Base-by-base conservation (phyloP, 768 basidiomycete species). In the Termitomyces bulborhizus region DNA sequence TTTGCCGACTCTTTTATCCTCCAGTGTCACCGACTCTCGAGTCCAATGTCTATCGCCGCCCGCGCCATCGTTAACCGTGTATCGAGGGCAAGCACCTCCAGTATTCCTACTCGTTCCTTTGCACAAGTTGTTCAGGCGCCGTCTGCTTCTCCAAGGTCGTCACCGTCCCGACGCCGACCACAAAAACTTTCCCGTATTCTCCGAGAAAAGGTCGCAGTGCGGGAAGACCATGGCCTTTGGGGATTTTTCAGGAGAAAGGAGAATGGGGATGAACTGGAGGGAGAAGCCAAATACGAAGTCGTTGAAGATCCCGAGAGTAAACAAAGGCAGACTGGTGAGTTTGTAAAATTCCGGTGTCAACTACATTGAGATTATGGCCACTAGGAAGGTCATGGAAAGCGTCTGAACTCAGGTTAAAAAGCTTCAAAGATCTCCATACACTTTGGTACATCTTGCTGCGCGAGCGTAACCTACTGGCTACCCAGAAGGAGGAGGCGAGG, bases 401-500 rank as follows among this genome's bases (percentile, higher is more conserved):
- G 6, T 76, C 82, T 9, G 97, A 98, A 65, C 78, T 99, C 45
- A 80, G 97, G 37, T 76, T 86, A 51, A 98, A 98, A 71, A 90
- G 84, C 59, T 98, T 98, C 76, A 81, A 83, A 57, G 95, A 98
- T 66, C 73, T 99, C 58, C 97, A 99, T 69, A 89, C 85, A 8
- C 77, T 99, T 37, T 99, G 97, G 96, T 98, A 96, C 68, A 78
- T 98, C 46, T 73, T 93, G 26, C 64, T 93, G 45, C 78, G 92
- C 60, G 97, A 99, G 69, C 81, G 90, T 3, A 99, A 98, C 71
- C 74, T 96, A 27, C 76, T 98, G 54, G 88, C 90, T 9, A 92
- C 94, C 8, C 95, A 98, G 69, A 78, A 74, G 58, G 89, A 89
- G 60, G 93, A 94, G 65, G 76, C 79, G 41, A 76, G 88, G 58